Evolutionary conservation across 768 basidiomycete genomes (phyloP).

Genomic region (Exidia glandulosa): DNA sequence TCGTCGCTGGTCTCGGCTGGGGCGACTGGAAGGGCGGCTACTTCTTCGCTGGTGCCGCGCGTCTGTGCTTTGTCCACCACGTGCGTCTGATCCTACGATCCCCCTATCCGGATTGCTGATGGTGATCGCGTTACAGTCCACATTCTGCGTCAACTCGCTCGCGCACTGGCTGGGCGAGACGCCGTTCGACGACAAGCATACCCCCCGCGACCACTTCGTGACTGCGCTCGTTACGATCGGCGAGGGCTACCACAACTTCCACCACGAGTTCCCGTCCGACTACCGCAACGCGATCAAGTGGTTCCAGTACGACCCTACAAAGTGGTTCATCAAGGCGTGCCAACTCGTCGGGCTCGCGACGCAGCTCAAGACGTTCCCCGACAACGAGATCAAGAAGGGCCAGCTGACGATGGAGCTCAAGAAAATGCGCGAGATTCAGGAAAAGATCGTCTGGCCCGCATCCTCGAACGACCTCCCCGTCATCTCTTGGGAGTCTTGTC

Average conservation of each 20-base stretch:
- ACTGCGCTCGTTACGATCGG: slow-evolving; percentile 79
- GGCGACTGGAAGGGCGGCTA: slow-evolving; percentile 66
- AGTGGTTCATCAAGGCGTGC: slow-evolving; percentile 70
- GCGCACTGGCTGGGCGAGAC: slow-evolving; percentile 76
- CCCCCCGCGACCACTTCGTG: slow-evolving; percentile 67
- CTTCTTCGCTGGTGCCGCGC: slow-evolving; percentile 64
- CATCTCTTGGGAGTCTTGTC: slow-evolving; percentile 73
- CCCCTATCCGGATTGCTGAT: neutral
- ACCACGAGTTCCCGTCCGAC: slow-evolving; percentile 78
- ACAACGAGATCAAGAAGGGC: slow-evolving; percentile 79
- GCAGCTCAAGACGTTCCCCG: slow-evolving; percentile 74
- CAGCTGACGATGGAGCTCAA: slow-evolving; percentile 77
- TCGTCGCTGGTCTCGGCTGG: slow-evolving; percentile 62
- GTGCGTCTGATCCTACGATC: slow-evolving; percentile 30
- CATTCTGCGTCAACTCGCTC: slow-evolving; percentile 82
- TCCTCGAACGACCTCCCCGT: slow-evolving; percentile 50
- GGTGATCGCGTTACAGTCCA: slow-evolving; percentile 37
- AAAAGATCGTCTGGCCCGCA: slow-evolving; percentile 51
- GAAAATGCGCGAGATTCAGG: slow-evolving; percentile 51
- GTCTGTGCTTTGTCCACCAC: slow-evolving; percentile 72
- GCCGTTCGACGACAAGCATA: slow-evolving; percentile 71
- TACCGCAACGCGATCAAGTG: slow-evolving; percentile 65
- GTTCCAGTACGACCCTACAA: slow-evolving; percentile 64
- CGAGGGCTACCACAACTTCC: slow-evolving; percentile 85
- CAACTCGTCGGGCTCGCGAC: slow-evolving; percentile 58